Evolutionary conservation across 129 eudicot species (phyloP).

Genomic region (Ambrosia artemisiifolia): DNA sequence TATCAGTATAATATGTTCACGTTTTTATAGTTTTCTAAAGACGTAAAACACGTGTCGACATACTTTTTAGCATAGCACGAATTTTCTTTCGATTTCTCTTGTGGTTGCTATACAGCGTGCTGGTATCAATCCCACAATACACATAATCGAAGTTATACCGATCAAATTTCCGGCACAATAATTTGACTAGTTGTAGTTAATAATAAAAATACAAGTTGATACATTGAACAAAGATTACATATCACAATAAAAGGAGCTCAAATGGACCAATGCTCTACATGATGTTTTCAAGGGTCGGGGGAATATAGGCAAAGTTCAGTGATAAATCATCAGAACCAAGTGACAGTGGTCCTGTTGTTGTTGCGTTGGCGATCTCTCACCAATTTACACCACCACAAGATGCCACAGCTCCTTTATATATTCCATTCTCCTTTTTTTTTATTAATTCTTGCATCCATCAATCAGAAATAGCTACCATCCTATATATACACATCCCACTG

Average conservation of each 20-base stretch:
- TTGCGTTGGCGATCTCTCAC: conserved; percentile 26
- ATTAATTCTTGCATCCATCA: not conserved
- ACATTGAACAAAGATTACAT: conserved; percentile 9
- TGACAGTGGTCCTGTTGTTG: conserved; percentile 23
- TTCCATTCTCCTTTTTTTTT: conserved; percentile 30
- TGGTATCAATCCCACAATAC: too few relatives aligned
- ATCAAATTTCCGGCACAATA: too few relatives aligned
- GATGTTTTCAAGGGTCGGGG: conserved; percentile 9
- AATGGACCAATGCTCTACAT: conserved; percentile 14
- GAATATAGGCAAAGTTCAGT: conserved; percentile 18
- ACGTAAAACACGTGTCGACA: too few relatives aligned
- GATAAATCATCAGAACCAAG: conserved; percentile 22
- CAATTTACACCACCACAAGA: conserved; percentile 17
- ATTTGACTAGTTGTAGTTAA: not conserved
- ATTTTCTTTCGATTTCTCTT: too few relatives aligned
- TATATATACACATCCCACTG: conserved; percentile 5
- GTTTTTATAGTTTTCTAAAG: too few relatives aligned
- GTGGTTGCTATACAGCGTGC: too few relatives aligned
- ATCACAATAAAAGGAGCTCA: not conserved
- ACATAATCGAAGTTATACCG: too few relatives aligned
- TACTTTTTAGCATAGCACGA: too few relatives aligned
- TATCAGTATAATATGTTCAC: too few relatives aligned
- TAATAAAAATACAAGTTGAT: not conserved
- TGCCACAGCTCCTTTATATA: conserved; percentile 31
- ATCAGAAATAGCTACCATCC: conserved; percentile 6